Percentiles rank a stretch among this genome's conserved stretches.
Evolutionary conservation across 306 rosid genomes (phyloP).

Genomic region (Lagenaria siceraria): DNA sequence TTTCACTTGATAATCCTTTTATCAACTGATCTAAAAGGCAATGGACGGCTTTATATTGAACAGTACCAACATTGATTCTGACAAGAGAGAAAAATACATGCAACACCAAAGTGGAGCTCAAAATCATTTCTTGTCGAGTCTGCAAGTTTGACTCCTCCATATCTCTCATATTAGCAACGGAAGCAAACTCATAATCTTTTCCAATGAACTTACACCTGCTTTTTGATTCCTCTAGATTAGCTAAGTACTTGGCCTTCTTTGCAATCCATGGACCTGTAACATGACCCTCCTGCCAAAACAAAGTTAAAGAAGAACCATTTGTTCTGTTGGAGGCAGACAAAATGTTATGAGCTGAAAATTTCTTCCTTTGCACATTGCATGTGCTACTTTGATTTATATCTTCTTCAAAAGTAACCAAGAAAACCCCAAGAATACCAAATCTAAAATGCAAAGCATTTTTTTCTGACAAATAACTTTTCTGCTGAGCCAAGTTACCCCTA

Average conservation of each 20-base stretch:
- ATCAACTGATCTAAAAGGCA: conserved; percentile 44
- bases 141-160: conserved; percentile 54
- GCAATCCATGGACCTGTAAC: conserved; percentile 93
- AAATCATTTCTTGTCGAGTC: conserved; percentile 67
- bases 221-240: conserved; percentile 48
- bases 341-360: conserved; percentile 39
- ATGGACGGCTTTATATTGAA: conserved; percentile 40
- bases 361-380: conserved; percentile 22
- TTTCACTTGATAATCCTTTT: conserved; percentile 30
- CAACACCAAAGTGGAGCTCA: conserved; percentile 55
- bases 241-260: conserved; percentile 64
- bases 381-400: conserved; percentile 20
- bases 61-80: conserved; percentile 29
- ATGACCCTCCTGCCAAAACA: conserved; percentile 69
- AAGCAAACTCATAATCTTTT: conserved; percentile 57
- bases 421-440: conserved; percentile 41
- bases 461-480: conserved; percentile 33
- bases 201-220: conserved; percentile 42
- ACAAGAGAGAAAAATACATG: conserved; percentile 38
- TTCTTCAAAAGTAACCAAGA: conserved; percentile 36
- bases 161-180: conserved; percentile 62
- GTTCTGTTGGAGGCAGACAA: conserved; percentile 38
- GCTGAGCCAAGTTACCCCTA: conserved; percentile 24
- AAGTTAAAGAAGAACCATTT: conserved; percentile 42
- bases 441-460: conserved; percentile 48